These are phyloP conservation scores for Plasmodium chabaudi DNA, from an alignment of 169 alveolate species.

Conservation along the genomic window DNA sequence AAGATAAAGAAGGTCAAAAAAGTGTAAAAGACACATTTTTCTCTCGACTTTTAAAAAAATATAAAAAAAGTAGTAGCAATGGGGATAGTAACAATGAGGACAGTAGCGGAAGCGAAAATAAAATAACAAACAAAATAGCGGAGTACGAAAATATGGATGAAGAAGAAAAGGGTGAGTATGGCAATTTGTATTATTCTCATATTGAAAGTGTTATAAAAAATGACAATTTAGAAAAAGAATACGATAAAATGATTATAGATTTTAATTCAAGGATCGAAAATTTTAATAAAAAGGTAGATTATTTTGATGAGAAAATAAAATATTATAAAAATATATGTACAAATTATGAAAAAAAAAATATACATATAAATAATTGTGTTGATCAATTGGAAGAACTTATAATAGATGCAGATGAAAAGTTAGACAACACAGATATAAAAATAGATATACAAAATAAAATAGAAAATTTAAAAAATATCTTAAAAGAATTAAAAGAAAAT, in stretches of 20 bases:
- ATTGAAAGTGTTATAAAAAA: conserved; percentile 29
- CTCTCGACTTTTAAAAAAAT: too few relatives aligned
- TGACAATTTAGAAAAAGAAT: conserved; percentile 31
- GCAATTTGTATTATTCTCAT: conserved; percentile 22
- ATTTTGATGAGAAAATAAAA: conserved; percentile 30
- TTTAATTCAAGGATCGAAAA: background rate
- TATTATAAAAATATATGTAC: conserved; percentile 32
- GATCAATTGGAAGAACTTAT: conserved; percentile 4
- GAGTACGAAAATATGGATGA: background rate
- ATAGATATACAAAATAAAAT: conserved; percentile 1
- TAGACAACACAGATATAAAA: background rate
- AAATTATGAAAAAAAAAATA: background rate
- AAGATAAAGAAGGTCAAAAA: background rate
- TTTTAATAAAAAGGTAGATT: conserved; percentile 10
- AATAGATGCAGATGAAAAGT: conserved; percentile 1
- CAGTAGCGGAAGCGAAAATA: background rate
- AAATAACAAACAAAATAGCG: background rate
- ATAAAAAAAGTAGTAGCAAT: too few relatives aligned
- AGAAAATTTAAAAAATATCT: conserved; percentile 1
- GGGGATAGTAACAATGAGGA: background rate
- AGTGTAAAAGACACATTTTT: too few relatives aligned
- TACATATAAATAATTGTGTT: conserved; percentile 5
- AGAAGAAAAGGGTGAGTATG: background rate
- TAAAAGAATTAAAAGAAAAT: conserved; percentile 30
- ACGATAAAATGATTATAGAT: conserved; percentile 13